Evolutionary conservation across 495 filamentous ascomycete species (phyloP), one percentile per base, ranked within the genome.

Genomic region (Penicillium lividum): DNA sequence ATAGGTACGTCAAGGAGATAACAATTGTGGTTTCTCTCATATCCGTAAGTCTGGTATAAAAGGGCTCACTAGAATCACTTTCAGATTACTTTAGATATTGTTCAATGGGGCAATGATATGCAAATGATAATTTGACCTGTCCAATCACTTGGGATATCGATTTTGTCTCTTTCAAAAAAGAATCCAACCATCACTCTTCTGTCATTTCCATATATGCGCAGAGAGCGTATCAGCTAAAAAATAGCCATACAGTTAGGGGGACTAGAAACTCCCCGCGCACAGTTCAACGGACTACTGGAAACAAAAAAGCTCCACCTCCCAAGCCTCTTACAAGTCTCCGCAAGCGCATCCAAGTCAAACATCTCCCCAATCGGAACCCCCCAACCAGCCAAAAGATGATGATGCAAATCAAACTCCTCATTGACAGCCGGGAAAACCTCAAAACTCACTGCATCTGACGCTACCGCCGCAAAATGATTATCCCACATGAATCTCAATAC

Each of bases 241-340:
- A 79, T 71, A 27, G 77, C 77, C 77, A 79, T 79, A 56, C 75
- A 76, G 54, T 79, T 79, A 25, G 77, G 75, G 40, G 77, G 74
- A 60, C 74, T 79, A 11, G 75, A 78, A 18, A 79, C 77, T 0
- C 77, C 77, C 27, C 64, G 48, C 13, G 61, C 56, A 56, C 82
- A 83, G 68, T 88, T 86, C 64, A 85, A 68, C 15, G 86, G 86
- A 52, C 74, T 81, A 63, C 84, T 87, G 8, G 85, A 88, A 10
- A 92, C 73, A 64, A 92, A 83, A 68, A 92, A 92, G 29, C 79
- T 85, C 82, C 88, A 92, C 51, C 84, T 78, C 8, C 80, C 81
- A 59, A 78, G 65, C 66, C 80, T 71, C 61, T 74, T 59, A 64
- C 84, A 86, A 7, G 73, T 76, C 61, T 69, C 65, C 15, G 82